phyloP scores from a whole-genome alignment of 768 basidiomycete species.

The Sutorius australiensis region DNA sequence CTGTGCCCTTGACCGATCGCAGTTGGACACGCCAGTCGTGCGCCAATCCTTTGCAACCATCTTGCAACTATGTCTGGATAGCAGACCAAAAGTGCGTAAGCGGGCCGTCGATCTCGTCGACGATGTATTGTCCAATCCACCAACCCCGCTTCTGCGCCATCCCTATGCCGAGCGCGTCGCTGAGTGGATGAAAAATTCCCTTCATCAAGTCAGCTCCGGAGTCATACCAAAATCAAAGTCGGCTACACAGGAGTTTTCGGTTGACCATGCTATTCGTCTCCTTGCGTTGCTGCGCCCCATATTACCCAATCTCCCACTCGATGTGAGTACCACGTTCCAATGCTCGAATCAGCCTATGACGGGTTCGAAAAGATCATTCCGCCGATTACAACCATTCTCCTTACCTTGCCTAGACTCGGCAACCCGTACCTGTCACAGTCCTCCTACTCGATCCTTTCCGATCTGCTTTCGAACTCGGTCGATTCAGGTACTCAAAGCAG shows the following conservation, averaged over 20 bases:
- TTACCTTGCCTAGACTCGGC: constrained; percentile 80
- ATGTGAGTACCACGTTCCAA: constrained; percentile 47
- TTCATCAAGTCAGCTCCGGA: constrained; percentile 61
- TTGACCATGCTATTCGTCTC: constrained; percentile 74
- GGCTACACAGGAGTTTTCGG: constrained; percentile 49
- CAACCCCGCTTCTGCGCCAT: constrained; percentile 72
- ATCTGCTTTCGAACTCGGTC: constrained; percentile 59
- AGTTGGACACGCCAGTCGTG: constrained; percentile 62
- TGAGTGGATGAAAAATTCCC: constrained; percentile 68
- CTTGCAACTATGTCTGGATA: constrained; percentile 79
- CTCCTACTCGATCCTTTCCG: constrained; percentile 81
- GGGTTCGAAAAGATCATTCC: constrained; percentile 59
- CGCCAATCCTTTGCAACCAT: constrained; percentile 85
- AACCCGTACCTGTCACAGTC: constrained; percentile 88
- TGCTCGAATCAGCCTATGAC: constrained; percentile 12
- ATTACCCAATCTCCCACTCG: constrained; percentile 55
- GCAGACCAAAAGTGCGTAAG: constrained; percentile 90
- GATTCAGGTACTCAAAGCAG: constrained; percentile 49
- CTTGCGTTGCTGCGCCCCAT: constrained; percentile 70
- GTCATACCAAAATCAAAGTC: constrained; percentile 59
- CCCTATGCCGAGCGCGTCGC: constrained; percentile 82
- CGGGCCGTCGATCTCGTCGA: constrained; percentile 83
- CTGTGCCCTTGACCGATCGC: constrained; percentile 63
- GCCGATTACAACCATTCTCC: constrained; percentile 62
- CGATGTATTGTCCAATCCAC: constrained; percentile 72